These are phyloP conservation scores for Globisporangium rhizosaccharum DNA, from an alignment of 352 stramenopile species.

Conservation along the genomic window DNA sequence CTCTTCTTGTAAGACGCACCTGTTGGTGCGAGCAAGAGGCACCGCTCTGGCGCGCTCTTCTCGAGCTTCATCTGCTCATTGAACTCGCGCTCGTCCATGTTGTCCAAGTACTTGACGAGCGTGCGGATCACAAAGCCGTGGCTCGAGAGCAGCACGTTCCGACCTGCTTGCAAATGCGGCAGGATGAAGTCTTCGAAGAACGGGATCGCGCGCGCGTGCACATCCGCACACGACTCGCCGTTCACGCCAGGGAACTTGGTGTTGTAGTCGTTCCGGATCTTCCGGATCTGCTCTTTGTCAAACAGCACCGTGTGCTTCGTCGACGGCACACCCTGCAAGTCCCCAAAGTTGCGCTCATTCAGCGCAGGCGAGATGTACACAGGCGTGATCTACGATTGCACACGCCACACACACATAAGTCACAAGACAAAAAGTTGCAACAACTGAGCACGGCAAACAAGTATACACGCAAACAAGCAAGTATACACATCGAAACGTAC, in stretches of 20 bases:
- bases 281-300: slow-evolving; percentile 64
- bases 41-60: slow-evolving; percentile 70
- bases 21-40: slow-evolving; percentile 66
- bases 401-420: too few species aligned
- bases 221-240: slow-evolving; percentile 77
- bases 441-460: slow-evolving; percentile 4
- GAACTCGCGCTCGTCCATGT: slow-evolving; percentile 70
- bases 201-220: slow-evolving; percentile 67
- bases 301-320: slow-evolving; percentile 69
- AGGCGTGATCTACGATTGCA: slow-evolving; percentile 45
- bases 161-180: slow-evolving; percentile 60
- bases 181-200: slow-evolving; percentile 78
- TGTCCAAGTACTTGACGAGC: slow-evolving; percentile 80
- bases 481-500: slow-evolving; percentile 24
- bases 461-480: neutral
- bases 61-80: slow-evolving; percentile 82
- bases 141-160: slow-evolving; percentile 75
- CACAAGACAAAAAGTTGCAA: neutral
- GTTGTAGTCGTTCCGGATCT: slow-evolving; percentile 77
- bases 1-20: slow-evolving; percentile 21
- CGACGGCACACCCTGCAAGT: slow-evolving; percentile 74
- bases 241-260: slow-evolving; percentile 76
- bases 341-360: slow-evolving; percentile 83
- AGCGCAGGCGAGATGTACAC: slow-evolving; percentile 76
- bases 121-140: slow-evolving; percentile 84